These are phyloP conservation scores for Aspergillus texensis DNA, from an alignment of 2,329 filamentous ascomycete genomes.

Conservation along the genomic window DNA sequence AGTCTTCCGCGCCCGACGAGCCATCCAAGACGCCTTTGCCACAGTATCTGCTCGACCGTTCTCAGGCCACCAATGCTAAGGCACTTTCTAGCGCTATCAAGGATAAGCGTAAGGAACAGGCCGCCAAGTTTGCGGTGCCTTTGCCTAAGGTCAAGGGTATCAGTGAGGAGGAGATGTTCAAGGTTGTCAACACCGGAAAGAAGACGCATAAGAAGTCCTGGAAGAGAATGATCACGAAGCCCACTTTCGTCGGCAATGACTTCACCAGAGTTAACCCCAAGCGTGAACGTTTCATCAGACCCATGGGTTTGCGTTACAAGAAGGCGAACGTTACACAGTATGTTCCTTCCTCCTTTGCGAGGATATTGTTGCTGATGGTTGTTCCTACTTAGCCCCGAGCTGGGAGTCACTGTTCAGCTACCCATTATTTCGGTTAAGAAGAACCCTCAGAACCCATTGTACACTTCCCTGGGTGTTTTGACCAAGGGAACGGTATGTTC, in stretches of 20 bases:
- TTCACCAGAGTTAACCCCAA: slow-evolving; percentile 89
- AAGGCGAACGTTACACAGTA: slow-evolving; percentile 68
- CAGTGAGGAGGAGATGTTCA: slow-evolving; percentile 96
- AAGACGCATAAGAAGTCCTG: slow-evolving; percentile 83
- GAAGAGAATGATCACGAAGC: slow-evolving; percentile 71
- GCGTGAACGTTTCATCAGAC: slow-evolving; percentile 68
- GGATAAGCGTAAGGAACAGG: slow-evolving; percentile 92
- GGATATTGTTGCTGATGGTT: slow-evolving; percentile 15
- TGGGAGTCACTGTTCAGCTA: slow-evolving; percentile 85
- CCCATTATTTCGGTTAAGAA: slow-evolving; percentile 79
- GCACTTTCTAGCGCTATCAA: slow-evolving; percentile 85
- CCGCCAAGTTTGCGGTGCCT: slow-evolving; percentile 88
- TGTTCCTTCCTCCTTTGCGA: slow-evolving; percentile 13
- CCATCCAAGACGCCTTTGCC: slow-evolving; percentile 78
- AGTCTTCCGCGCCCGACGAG: slow-evolving; percentile 76
- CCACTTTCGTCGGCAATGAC: slow-evolving; percentile 86
- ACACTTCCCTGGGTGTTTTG: slow-evolving; percentile 88
- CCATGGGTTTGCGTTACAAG: slow-evolving; percentile 79
- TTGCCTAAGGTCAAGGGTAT: slow-evolving; percentile 94
- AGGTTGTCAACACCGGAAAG: slow-evolving; percentile 93
- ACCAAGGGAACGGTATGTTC: slow-evolving; percentile 72
- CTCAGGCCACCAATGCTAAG: slow-evolving; percentile 68
- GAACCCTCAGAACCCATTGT: slow-evolving; percentile 86
- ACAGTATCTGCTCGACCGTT: slow-evolving; percentile 90
- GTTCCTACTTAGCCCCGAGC: slow-evolving; percentile 57